These are phyloP conservation scores for Pseudogymnoascus destructans DNA, from an alignment of 2,329 filamentous ascomycete species.

Conservation along the genomic window DNA sequence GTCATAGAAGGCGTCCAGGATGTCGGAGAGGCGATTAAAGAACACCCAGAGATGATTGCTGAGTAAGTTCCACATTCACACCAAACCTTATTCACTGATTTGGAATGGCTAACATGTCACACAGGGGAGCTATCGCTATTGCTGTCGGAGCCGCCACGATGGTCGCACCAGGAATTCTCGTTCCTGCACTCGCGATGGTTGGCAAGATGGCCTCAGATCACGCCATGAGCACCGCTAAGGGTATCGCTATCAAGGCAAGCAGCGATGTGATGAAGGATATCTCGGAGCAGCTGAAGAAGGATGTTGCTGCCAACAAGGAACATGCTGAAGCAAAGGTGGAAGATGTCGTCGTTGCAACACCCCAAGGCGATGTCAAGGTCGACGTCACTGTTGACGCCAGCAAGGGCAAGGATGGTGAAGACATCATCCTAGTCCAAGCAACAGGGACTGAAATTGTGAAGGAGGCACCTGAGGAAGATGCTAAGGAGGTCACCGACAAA, in stretches of 20 bases:
- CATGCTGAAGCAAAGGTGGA: not conserved
- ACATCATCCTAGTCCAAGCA: not conserved
- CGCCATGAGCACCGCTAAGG: constrained; percentile 15
- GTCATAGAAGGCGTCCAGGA: constrained; percentile 16
- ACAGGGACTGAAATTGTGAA: not conserved
- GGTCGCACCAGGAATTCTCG: constrained; percentile 19
- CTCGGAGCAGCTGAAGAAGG: constrained; percentile 13
- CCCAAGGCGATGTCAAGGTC: not conserved
- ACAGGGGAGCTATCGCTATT: constrained; percentile 18
- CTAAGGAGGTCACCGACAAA: not conserved
- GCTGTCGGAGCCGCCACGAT: constrained; percentile 20
- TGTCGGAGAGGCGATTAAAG: constrained; percentile 16
- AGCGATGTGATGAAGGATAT: constrained; percentile 18
- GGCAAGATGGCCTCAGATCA: constrained; percentile 20
- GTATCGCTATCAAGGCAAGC: constrained; percentile 16
- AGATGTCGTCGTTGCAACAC: not conserved
- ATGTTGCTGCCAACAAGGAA: not conserved
- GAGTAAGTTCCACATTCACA: constrained; percentile 15
- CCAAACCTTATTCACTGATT: not conserved
- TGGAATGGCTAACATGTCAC: not conserved
- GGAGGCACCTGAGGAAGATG: not conserved
- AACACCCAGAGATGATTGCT: constrained; percentile 20
- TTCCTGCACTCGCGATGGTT: constrained; percentile 18
- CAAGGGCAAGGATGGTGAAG: not conserved
- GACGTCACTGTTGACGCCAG: not conserved